Base-by-base conservation (phyloP, 805 yeast genomes). In the Cyberlindnera petersonii region DNA sequence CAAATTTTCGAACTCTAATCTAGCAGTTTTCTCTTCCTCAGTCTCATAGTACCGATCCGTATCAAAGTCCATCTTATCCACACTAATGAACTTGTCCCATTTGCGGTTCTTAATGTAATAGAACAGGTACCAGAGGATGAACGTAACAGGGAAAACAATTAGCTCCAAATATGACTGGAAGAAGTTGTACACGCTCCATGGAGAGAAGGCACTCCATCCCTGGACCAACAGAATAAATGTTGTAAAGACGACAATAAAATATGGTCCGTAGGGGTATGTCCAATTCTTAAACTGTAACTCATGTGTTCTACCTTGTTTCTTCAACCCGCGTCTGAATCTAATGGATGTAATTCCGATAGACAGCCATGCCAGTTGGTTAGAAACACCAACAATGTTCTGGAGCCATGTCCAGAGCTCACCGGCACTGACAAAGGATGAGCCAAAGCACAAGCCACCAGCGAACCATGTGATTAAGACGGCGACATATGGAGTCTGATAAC, bases 391-490 rank as follows among this genome's bases (percentile, higher is more conserved):
- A 37, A 72, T 64, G 40, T 68, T 61, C 58, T 71, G 77, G 40
- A 73, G 56, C 77, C 77, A 73, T 13, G 64, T 46, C 77, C 78
- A 74, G 27, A 74, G 58, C n/a, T 63, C 60, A 31, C 77, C 78
- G 1, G 76, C 71, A 17, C 75, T 74, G 40, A 72, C 66, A 47
- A 72, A 73, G 1, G 79, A 74, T 4, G 80, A 71, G 2, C 77
- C 83, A 50, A 78, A 78, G 53, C 80, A 75, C 32, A 76, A 59
- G 0, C 79, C 81, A 30, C 81, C 76, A 23, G 69, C 61, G 4
- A 69, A 50, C 73, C 78, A 74, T 19, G 82, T 76, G 22, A 66
- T 51, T 2, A 64, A 31, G 1, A 73, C 76, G 0, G 75, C 73
- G 15, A 72, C 71, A 46, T 70, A 71, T 14, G 79, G 79, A 14